Base-by-base conservation (phyloP, 2,329 filamentous ascomycete species). In the Penicillium sp. region DNA sequence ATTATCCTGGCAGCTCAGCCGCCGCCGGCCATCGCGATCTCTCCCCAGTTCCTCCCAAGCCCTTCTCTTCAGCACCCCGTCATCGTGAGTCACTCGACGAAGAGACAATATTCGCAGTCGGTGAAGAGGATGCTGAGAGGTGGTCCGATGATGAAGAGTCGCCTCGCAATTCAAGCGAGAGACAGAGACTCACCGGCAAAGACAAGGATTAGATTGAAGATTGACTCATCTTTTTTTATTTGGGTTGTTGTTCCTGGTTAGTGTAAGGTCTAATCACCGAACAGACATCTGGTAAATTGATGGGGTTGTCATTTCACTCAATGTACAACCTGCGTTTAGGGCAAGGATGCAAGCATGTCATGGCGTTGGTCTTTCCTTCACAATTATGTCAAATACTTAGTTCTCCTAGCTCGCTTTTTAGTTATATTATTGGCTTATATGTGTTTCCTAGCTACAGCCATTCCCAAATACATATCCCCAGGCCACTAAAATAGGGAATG, bases 41-140 rank as follows among this genome's bases (percentile, higher is more conserved):
- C 47, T 76, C 74, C 6, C 74, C 75, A 27, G 67, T 75, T 19
- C 72, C 74, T 38, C 76, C 86, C 3, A 83, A 84, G 48, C 84
- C 83, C 25, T 66, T 75, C 52, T 79, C 82, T 77, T 73, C 82
- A 70, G 57, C 75, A 69, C 63, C 78, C 25, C 78, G 82, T 47
- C 80, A 83, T 58, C 74, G 84, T 67, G 80, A 88, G 60, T 88
- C 85, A 50, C 77, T 90, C 35, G 93, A 97, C 62, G 92, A 92
- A 12, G 94, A 97, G 77, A 96, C 93, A 0, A 95, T 97, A 61
- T 97, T 97, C 69, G 93, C 93, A 1, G 90, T 97, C 12, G 93
- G 92, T 12, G 86, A 67, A 37, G 62, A 86, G 54, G 93, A 96
- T 68, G 89, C 89, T 55, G 91, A 94, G 70, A 91, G 88, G 71